A percentile compares a stretch with the other conserved stretches of the same genome.
Conservation (phyloP, 768 basidiomycete genomes). For the Boletus pseudopeckii region DNA sequence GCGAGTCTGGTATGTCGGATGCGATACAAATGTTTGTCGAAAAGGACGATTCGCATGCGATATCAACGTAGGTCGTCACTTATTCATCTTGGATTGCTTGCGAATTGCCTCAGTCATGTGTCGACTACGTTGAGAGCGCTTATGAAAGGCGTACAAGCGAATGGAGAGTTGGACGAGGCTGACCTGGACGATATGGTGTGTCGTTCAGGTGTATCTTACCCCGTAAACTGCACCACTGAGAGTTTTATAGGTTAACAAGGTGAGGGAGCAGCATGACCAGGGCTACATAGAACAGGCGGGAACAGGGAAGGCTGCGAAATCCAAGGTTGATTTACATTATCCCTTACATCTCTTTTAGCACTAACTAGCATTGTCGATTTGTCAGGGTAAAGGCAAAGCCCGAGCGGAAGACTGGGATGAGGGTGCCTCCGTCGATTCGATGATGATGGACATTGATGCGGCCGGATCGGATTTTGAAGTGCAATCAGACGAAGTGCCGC, state of each 20-base stretch:
- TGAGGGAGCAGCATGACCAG: slow-evolving; percentile 67
- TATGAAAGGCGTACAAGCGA: slow-evolving; percentile 66
- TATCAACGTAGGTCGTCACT: slow-evolving; percentile 63
- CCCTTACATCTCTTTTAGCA: neutral
- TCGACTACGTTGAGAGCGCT: slow-evolving; percentile 52
- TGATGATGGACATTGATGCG: slow-evolving; percentile 71
- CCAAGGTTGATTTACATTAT: slow-evolving; percentile 38
- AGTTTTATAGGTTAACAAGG: slow-evolving; percentile 53
- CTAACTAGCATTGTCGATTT: neutral
- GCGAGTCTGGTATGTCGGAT: slow-evolving; percentile 87
- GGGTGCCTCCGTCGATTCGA: slow-evolving; percentile 56
- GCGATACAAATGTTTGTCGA: slow-evolving; percentile 96
- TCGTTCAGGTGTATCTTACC: slow-evolving; percentile 1
- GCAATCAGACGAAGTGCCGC: slow-evolving; percentile 40
- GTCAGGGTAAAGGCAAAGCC: slow-evolving; percentile 52
- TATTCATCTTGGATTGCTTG: neutral
- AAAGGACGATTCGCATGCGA: slow-evolving; percentile 94
- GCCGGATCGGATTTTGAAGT: slow-evolving; percentile 51
- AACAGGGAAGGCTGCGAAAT: slow-evolving; percentile 36
- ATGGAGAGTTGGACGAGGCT: slow-evolving; percentile 66
- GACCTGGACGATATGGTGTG: slow-evolving; percentile 71
- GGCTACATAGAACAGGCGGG: slow-evolving; percentile 51
- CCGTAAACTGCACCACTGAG: neutral
- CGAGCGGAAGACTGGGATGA: slow-evolving; percentile 51
- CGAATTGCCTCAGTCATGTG: slow-evolving; percentile 56